Evolutionary conservation across 257 asterid genomes (phyloP).

Genomic region (Salvia rosmarinus): DNA sequence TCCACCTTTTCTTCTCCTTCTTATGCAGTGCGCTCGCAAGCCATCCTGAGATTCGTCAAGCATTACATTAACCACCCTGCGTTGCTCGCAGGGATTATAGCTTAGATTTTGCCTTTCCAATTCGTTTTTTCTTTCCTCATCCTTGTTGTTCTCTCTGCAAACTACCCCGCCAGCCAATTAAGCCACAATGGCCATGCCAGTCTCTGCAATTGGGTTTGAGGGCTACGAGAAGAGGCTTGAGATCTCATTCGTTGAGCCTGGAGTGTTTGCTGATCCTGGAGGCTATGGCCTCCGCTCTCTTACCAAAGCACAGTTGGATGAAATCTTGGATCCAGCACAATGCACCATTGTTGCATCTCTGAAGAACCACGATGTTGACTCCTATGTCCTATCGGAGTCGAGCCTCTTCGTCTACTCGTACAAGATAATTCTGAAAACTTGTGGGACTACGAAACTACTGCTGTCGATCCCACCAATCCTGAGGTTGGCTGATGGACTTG

Average conservation of each 20-base stretch:
- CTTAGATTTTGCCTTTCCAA: constrained; percentile 25
- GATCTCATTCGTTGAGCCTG: constrained; percentile 58
- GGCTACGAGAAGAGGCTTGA: constrained; percentile 89
- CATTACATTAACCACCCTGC: constrained; percentile 36
- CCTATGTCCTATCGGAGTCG: constrained; percentile 84
- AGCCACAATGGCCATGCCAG: constrained; percentile 55
- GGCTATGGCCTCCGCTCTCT: constrained; percentile 67
- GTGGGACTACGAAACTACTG: constrained; percentile 86
- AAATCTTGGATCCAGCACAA: constrained; percentile 70
- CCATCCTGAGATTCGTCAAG: constrained; percentile 67
- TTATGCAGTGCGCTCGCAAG: constrained; percentile 76
- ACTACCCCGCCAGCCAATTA: constrained; percentile 17
- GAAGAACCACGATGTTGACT: constrained; percentile 65
- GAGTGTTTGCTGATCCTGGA: constrained; percentile 50
- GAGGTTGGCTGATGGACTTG: constrained; percentile 47
- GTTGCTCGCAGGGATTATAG: constrained; percentile 36
- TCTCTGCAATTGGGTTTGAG: constrained; percentile 82
- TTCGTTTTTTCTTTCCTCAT: constrained; percentile 41
- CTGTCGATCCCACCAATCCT: constrained; percentile 75
- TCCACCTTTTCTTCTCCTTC: background rate
- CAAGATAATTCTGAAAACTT: constrained; percentile 78
- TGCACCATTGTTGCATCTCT: constrained; percentile 82
- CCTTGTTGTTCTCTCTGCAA: constrained; percentile 40
- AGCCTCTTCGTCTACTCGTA: constrained; percentile 79
- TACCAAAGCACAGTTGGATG: constrained; percentile 64